A percentile compares a stretch with the other conserved stretches of the same genome.
phyloP scores from a whole-genome alignment of 306 rosid genomes.

The Fagus crenata region DNA sequence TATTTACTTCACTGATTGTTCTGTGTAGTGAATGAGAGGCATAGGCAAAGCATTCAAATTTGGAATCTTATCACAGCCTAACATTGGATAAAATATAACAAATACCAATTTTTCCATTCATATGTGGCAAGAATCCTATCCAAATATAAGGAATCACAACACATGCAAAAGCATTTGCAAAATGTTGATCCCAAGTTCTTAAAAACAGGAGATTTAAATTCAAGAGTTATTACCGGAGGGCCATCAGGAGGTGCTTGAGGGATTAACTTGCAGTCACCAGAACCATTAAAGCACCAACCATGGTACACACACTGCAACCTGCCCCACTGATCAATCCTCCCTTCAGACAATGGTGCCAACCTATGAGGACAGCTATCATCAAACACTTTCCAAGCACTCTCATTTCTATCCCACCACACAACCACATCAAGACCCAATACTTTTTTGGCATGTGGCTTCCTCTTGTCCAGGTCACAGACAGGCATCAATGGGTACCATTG shows the following conservation, averaged over 20 bases:
- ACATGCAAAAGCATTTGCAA: neutral
- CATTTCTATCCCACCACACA: slow-evolving; percentile 95
- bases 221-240: slow-evolving; percentile 60
- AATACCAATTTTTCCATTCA: neutral
- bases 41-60: neutral
- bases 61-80: neutral
- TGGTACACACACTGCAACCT: slow-evolving; percentile 93
- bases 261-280: slow-evolving; percentile 81
- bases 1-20: neutral
- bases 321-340: slow-evolving; percentile 93
- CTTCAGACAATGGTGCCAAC: slow-evolving; percentile 90
- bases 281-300: slow-evolving; percentile 94
- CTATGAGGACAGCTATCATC: slow-evolving; percentile 91
- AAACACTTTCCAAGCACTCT: slow-evolving; percentile 77
- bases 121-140: slow-evolving; percentile 1
- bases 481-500: slow-evolving; percentile 96
- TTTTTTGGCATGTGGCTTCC: slow-evolving; percentile 70
- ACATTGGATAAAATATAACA: neutral
- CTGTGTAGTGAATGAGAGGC: neutral
- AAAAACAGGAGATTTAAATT: neutral
- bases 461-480: slow-evolving; percentile 77
- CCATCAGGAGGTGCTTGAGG: slow-evolving; percentile 86
- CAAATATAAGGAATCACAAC: neutral
- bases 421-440: slow-evolving; percentile 87
- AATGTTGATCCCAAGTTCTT: neutral